Evolutionary conservation across 2,329 filamentous ascomycete genomes (phyloP).

Genomic region (Phyllosticta capitalensis): DNA sequence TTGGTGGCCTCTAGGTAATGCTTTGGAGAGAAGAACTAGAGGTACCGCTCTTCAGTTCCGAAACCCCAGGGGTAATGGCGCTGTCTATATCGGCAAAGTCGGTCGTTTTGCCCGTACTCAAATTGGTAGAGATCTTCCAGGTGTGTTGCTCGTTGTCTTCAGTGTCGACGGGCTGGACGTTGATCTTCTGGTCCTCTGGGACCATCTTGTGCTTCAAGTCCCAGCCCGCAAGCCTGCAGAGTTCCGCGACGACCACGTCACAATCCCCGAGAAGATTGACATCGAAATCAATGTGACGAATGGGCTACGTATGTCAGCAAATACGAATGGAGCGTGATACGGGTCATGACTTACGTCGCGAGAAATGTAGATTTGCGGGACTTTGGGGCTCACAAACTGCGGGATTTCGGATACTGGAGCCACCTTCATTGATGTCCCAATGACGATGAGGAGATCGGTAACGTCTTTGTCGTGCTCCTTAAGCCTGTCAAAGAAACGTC

Average conservation of each 20-base stretch:
- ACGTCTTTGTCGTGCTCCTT: constrained; percentile 69
- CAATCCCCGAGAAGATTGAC: constrained; percentile 94
- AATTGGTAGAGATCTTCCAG: constrained; percentile 2
- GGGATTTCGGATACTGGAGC: constrained; percentile 90
- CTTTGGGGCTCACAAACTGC: constrained; percentile 63
- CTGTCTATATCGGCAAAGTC: neutral
- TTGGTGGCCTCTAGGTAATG: too few relatives aligned
- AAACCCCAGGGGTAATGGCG: neutral
- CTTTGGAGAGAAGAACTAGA: too few relatives aligned
- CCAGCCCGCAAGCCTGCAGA: constrained; percentile 77
- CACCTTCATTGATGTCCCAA: constrained; percentile 92
- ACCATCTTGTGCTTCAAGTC: constrained; percentile 74
- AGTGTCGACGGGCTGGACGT: constrained; percentile 33
- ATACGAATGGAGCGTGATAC: constrained; percentile 11
- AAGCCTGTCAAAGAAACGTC: constrained; percentile 71
- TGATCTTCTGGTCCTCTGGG: constrained; percentile 52
- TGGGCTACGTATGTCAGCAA: constrained; percentile 42
- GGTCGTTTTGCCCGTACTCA: neutral
- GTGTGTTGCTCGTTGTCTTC: constrained; percentile 21
- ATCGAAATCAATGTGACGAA: constrained; percentile 87
- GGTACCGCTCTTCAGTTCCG: too few relatives aligned
- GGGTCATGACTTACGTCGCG: constrained; percentile 47
- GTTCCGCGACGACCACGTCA: constrained; percentile 78
- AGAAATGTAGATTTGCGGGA: constrained; percentile 87
- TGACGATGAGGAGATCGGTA: constrained; percentile 87